Base-by-base conservation (phyloP, 495 filamentous ascomycete genomes). In the Tuber umbilicatum region DNA sequence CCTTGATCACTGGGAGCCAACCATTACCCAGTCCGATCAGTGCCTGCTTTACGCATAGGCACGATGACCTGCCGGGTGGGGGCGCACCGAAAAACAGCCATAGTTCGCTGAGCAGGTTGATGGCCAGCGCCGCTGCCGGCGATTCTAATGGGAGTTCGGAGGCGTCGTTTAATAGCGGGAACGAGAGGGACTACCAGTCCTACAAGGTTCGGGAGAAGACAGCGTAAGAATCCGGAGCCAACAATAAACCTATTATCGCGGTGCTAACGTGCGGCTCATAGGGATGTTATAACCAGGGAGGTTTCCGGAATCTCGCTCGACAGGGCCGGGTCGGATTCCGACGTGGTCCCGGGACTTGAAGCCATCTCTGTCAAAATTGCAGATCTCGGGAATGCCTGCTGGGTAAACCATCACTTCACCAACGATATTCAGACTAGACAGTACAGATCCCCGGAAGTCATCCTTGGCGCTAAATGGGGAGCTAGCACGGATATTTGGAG, bases 401-500 rank as follows among this genome's bases (percentile, higher is more conserved):
- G 95, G 95, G 94, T 97, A 38, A 91, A 92, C 42, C 95, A 99
- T 83, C 95, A 99, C 83, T 99, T 99, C 84, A 99, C 95, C 77
- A 97, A 99, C 80, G 95, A 99, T 82, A 99, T 99, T 76, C 95
- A 99, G 80, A 99, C 95, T 12, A 89, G 95, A 80, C 95, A 99
- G 84, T 99, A 99, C 84, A 89, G 95, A 35, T 98, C 95, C 0
- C 95, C 95, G 3, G 95, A 99, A 83, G 95, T 99, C 40, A 98
- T 99, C 68, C 85, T 99, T 27, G 95, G 95, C 64, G 90, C 94
- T 1, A 98, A 97, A 85, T 99, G 95, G 95, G 95, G 95, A 71
- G 95, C 95, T 5, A 98, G 95, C 81, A 98, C 95, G 2, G 95
- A 99, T 83, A 91, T 99, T 27, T 99, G 95, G 95, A 98, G 96